Evolutionary conservation across 805 yeast species (phyloP).

Genomic region (Sungouiozyma ichnusensis): DNA sequence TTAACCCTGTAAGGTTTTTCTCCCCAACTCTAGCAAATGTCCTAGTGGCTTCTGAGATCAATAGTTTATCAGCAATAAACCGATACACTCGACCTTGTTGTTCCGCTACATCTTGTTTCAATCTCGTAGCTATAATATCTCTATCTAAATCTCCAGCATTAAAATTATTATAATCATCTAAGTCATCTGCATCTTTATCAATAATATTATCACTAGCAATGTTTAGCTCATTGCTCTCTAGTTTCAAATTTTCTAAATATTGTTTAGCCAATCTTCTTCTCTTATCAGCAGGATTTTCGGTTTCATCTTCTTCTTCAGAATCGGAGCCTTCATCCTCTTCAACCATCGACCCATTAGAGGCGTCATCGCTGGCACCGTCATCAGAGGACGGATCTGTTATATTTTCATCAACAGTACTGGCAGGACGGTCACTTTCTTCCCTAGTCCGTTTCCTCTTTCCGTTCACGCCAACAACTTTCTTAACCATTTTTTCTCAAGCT

Average conservation of each 20-base stretch:
- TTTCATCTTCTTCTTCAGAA: conserved; percentile 62
- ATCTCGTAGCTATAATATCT: conserved; percentile 70
- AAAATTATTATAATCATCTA: conserved; percentile 40
- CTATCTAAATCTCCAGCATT: conserved; percentile 88
- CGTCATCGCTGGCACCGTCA: conserved; percentile 39
- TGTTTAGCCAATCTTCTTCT: conserved; percentile 91
- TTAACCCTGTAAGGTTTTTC: conserved; percentile 39
- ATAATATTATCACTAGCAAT: conserved; percentile 4
- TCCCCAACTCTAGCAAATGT: conserved; percentile 50
- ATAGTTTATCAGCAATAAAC: conserved; percentile 44
- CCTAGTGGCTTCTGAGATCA: conserved; percentile 32
- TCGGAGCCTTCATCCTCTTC: conserved; percentile 39
- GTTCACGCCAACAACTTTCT: background rate
- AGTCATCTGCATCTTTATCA: conserved; percentile 8
- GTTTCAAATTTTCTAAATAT: conserved; percentile 68
- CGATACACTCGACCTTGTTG: conserved; percentile 75
- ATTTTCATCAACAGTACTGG: conserved; percentile 38
- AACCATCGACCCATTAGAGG: conserved; percentile 26
- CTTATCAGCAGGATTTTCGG: conserved; percentile 84
- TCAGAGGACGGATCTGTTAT: conserved; percentile 41
- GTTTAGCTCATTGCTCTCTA: conserved; percentile 37
- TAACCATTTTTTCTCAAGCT: background rate
- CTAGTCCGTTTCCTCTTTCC: conserved; percentile 14
- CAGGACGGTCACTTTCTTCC: conserved; percentile 10
- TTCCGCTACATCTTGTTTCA: conserved; percentile 84